phyloP scores from a whole-genome alignment of 306 rosid species.

The Glycyrrhiza uralensis region DNA sequence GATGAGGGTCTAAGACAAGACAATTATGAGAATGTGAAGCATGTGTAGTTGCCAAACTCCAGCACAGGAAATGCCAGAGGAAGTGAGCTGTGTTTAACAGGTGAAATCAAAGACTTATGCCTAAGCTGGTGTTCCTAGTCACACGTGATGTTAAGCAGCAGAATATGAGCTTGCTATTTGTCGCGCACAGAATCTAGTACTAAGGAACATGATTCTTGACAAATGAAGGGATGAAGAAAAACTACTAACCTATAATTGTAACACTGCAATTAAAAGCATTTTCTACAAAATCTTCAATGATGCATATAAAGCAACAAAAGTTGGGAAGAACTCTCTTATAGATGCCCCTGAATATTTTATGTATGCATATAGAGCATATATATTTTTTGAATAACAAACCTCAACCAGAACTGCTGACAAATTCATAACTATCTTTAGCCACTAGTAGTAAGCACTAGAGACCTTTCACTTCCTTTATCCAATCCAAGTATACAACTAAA shows the following conservation, averaged over 20 bases:
- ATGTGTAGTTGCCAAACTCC: background rate
- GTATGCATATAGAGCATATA: background rate
- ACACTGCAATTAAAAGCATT: background rate
- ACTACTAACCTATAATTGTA: background rate
- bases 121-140: background rate
- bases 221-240: background rate
- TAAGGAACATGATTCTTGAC: background rate
- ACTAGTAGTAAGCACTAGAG: background rate
- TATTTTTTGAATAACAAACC: background rate
- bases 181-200: background rate
- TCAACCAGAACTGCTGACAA: background rate
- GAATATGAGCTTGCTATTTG: background rate
- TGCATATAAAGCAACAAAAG: constrained; percentile 3
- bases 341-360: background rate
- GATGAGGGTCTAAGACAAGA: background rate
- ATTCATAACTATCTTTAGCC: background rate
- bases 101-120: background rate
- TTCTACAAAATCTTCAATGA: background rate
- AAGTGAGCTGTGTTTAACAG: background rate
- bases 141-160: background rate
- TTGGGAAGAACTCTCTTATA: background rate
- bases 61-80: background rate
- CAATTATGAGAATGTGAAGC: background rate
- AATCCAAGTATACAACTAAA: background rate
- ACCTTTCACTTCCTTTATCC: background rate